These are phyloP conservation scores for Ploettnerulaceae sp. DNA, from an alignment of 2,329 filamentous ascomycete genomes.

Conservation along the genomic window DNA sequence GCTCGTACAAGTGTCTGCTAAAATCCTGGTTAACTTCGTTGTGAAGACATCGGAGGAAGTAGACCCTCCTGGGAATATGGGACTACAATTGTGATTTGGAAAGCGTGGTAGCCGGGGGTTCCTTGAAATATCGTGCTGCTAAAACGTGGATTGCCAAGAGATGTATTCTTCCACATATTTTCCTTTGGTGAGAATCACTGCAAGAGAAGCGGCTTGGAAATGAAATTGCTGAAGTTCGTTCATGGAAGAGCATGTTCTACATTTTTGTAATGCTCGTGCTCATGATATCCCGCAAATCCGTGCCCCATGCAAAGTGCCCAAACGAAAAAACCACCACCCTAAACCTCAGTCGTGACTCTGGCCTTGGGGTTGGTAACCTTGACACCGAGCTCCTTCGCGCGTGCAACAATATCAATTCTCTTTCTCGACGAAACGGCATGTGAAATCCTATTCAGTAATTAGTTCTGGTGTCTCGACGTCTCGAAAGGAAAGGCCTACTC, in stretches of 20 bases:
- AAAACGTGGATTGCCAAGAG: no score
- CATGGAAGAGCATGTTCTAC: conserved; percentile 33
- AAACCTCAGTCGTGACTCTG: conserved; percentile 93
- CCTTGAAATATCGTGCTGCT: no score
- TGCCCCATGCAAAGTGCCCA: conserved; percentile 32
- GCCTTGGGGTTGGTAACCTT: conserved; percentile 99
- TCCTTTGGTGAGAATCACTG: not conserved
- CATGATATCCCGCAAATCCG: conserved; percentile 33
- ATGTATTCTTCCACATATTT: no score
- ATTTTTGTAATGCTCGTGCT: conserved; percentile 31
- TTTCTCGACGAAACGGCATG: conserved; percentile 98
- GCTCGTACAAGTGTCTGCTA: no score
- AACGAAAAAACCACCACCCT: conserved; percentile 38
- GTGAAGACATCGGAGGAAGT: no score
- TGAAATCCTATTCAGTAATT: conserved; percentile 67
- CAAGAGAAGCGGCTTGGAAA: not conserved
- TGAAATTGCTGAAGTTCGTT: conserved; percentile 30
- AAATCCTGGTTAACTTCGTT: no score
- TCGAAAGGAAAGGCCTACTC: conserved; percentile 62
- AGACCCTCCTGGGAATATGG: no score
- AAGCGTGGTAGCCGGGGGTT: no score
- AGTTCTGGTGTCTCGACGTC: conserved; percentile 30
- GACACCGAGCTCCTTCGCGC: conserved; percentile 96
- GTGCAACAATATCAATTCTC: conserved; percentile 94
- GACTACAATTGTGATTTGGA: no score